Percentiles rank a stretch among this genome's conserved stretches.
Conservation (phyloP, 1,139 yeast genomes). For the Debaryomyces sp. region DNA sequence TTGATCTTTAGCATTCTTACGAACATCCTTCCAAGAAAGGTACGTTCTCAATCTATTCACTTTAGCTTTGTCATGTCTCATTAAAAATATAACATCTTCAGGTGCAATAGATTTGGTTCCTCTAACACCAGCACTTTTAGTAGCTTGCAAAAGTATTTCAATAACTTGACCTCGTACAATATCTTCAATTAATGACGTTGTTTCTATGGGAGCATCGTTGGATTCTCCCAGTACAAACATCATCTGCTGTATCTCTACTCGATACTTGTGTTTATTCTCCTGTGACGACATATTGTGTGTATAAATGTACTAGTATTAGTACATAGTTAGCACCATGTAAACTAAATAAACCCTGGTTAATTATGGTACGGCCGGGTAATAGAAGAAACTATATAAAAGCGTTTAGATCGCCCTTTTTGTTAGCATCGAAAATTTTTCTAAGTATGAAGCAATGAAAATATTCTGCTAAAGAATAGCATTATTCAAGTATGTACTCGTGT, state of each 20-base stretch:
- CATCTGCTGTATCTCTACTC: slow-evolving; percentile 94
- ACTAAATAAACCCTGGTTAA: slow-evolving; percentile 2
- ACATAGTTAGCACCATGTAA: neutral
- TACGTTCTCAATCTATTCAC: slow-evolving; percentile 90
- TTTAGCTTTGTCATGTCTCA: slow-evolving; percentile 92
- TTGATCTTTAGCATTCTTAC: slow-evolving; percentile 96
- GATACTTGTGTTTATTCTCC: slow-evolving; percentile 65
- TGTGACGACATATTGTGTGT: slow-evolving; percentile 9
- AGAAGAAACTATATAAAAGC: neutral
- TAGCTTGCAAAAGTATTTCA: slow-evolving; percentile 80
- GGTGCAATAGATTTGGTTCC: slow-evolving; percentile 88
- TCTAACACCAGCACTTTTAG: slow-evolving; percentile 73
- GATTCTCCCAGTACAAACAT: slow-evolving; percentile 98
- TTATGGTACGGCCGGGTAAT: neutral
- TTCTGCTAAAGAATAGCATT: neutral
- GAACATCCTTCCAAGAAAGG: slow-evolving; percentile 94
- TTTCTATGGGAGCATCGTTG: slow-evolving; percentile 89
- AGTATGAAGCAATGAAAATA: neutral
- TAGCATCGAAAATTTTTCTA: neutral
- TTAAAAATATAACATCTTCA: slow-evolving; percentile 90
- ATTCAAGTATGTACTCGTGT: slow-evolving; percentile 1
- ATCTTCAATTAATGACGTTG: slow-evolving; percentile 90
- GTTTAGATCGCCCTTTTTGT: neutral
- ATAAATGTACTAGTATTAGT: neutral
- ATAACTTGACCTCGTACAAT: slow-evolving; percentile 94